Base-by-base conservation (phyloP, 345 rosid genomes). In the Melaleuca quinquenervia region DNA sequence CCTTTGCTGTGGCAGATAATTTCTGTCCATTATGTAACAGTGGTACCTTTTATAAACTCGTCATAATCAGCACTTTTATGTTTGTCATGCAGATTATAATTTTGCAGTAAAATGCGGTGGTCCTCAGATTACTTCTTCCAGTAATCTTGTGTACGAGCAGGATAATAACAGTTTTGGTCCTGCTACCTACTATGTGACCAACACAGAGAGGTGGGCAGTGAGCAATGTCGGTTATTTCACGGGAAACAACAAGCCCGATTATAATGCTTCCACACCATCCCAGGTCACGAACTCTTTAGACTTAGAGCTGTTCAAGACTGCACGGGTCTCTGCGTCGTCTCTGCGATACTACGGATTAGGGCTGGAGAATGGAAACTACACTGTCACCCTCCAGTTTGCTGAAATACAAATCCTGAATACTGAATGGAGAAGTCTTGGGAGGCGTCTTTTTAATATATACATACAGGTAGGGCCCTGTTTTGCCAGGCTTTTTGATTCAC, bases 301-400 rank as follows among this genome's bases (percentile, higher is more conserved):
- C 52, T 6, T 91, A 0, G 91, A 87, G 86, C 83, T 92, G 84
- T 91, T 92, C 84, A 93, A 91, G 89, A 90, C 98, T 44, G 94
- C 96, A 0, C 90, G 95, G 84, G 50, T 92, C 82, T 94, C 98
- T 82, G 92, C 96, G 85, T 92, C 96, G 9, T 94, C 98, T 21
- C 83, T 96, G 82, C 92, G 96, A 89, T 94, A 94, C 90, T 96
- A 92, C 45, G 98, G 98, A 16, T 87, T 96, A 89, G 98, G 98
- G 70, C 96, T 96, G 32, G 85, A 96, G 92, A 94, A 94, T 92
- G 98, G 96, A 27, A 92, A 92, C 91, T 96, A 96, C 87, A 93
- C 86, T 70, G 91, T 93, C 58, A 84, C 52, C 60, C 92, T 93
- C 55, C 91, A 87, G 83, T 93, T 93, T 90, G 89, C 92, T 27